These are phyloP conservation scores for Penicillium crystallinum DNA, from an alignment of 495 filamentous ascomycete genomes.

Conservation along the genomic window DNA sequence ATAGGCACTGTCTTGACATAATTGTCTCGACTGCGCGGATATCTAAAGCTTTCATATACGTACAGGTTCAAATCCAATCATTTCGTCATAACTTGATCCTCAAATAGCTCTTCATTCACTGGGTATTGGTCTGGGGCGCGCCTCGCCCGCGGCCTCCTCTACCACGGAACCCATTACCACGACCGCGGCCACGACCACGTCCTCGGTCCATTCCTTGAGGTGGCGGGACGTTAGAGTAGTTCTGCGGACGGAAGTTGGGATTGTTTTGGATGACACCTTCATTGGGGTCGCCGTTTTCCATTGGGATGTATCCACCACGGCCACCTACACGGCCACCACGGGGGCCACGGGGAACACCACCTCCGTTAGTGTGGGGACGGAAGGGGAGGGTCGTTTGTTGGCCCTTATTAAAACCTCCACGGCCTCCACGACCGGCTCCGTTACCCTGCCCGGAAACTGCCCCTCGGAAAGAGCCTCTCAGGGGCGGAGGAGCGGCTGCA, in stretches of 20 bases:
- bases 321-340: slow-evolving; percentile 28
- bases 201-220: slow-evolving; percentile 61
- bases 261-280: slow-evolving; percentile 48
- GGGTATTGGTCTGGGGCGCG: slow-evolving; percentile 1
- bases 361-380: slow-evolving; percentile 32
- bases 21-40: neutral
- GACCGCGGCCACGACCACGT: slow-evolving; percentile 51
- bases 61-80: slow-evolving; percentile 1
- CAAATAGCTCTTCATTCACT: slow-evolving; percentile 2
- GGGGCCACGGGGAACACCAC: slow-evolving; percentile 27
- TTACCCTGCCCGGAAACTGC: slow-evolving; percentile 46
- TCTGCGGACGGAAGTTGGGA: slow-evolving; percentile 51
- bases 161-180: slow-evolving; percentile 27
- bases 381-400: slow-evolving; percentile 31
- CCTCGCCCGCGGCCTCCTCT: slow-evolving; percentile 28
- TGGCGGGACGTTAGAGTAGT: slow-evolving; percentile 73
- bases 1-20: neutral
- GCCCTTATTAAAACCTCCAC: slow-evolving; percentile 40
- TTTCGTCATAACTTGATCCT: neutral
- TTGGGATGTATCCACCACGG: slow-evolving; percentile 47
- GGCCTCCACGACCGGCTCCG: slow-evolving; percentile 32
- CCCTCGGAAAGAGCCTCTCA: slow-evolving; percentile 68
- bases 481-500: slow-evolving; percentile 60
- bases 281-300: slow-evolving; percentile 47
- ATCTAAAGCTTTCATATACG: slow-evolving; percentile 2